Conservation (phyloP, 225 moss, liverwort and hornwort species). For the Marchantia paleacea region DNA sequence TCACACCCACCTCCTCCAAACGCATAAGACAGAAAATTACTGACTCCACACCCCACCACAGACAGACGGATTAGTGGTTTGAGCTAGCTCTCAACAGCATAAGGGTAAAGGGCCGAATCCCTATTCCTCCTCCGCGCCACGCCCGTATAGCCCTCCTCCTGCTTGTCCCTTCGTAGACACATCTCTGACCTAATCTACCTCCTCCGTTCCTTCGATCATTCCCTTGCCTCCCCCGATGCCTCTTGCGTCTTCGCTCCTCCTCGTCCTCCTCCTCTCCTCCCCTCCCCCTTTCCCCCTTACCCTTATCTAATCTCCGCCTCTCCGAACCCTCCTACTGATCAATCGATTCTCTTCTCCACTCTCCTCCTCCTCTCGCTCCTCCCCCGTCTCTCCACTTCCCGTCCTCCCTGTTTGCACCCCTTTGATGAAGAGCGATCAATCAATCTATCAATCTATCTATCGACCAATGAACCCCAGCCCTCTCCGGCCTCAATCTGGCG, state of each 20-base stretch:
- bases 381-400: not conserved
- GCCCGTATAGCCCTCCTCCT: slow-evolving; percentile 22
- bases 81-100: slow-evolving; percentile 25
- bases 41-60: slow-evolving; percentile 8
- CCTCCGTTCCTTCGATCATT: slow-evolving; percentile 22
- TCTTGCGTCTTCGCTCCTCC: not conserved
- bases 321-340: not conserved
- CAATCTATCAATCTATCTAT: not conserved
- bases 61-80: slow-evolving; percentile 1
- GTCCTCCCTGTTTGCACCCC: not conserved
- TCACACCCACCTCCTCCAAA: slow-evolving; percentile 1
- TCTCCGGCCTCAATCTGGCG: not conserved
- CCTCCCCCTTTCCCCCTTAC: not conserved
- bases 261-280: not conserved
- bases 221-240: not conserved
- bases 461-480: not conserved
- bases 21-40: not conserved
- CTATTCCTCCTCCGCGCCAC: slow-evolving; percentile 13
- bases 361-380: slow-evolving; percentile 1
- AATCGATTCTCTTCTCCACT: not conserved
- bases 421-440: not conserved
- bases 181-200: slow-evolving; percentile 47
- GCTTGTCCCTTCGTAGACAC: slow-evolving; percentile 25
- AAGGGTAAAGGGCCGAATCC: slow-evolving; percentile 22
- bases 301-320: not conserved